These are phyloP conservation scores for Jaenimonas drosophilae DNA, from an alignment of 208 protist species.

Conservation along the genomic window DNA sequence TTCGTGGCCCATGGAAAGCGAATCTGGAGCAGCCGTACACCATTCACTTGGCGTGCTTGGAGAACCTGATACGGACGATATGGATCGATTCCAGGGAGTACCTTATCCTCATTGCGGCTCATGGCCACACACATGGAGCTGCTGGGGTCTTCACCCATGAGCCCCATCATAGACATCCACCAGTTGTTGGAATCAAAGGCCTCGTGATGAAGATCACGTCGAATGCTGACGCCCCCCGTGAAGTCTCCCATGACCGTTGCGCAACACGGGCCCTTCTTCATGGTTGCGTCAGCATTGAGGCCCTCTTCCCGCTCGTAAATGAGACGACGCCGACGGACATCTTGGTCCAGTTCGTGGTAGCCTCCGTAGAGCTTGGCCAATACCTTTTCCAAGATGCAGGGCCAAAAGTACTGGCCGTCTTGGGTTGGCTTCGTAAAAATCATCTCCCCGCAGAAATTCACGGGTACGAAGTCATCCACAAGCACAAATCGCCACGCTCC, in stretches of 20 bases:
- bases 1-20: constrained; percentile 18
- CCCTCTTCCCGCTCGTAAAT: too few species aligned
- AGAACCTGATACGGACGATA: constrained; percentile 40
- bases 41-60: constrained; percentile 44
- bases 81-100: constrained; percentile 37
- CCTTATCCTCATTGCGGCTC: constrained; percentile 17
- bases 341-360: constrained; percentile 52
- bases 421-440: constrained; percentile 56
- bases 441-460: constrained; percentile 40
- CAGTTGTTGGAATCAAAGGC: constrained; percentile 31
- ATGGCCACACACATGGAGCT: constrained; percentile 20
- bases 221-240: constrained; percentile 49
- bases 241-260: constrained; percentile 39
- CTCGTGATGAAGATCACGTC: constrained; percentile 24
- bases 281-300: constrained; percentile 10
- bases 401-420: constrained; percentile 45
- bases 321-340: too few species aligned
- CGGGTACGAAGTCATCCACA: constrained; percentile 81
- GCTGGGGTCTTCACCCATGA: constrained; percentile 10
- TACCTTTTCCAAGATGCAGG: constrained; percentile 78
- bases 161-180: constrained; percentile 25
- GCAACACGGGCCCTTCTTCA: constrained; percentile 4
- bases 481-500: constrained; percentile 80
- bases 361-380: constrained; percentile 77
- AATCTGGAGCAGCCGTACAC: constrained; percentile 50